Conservation (phyloP, 306 rosid species). For the Quercus robur region DNA sequence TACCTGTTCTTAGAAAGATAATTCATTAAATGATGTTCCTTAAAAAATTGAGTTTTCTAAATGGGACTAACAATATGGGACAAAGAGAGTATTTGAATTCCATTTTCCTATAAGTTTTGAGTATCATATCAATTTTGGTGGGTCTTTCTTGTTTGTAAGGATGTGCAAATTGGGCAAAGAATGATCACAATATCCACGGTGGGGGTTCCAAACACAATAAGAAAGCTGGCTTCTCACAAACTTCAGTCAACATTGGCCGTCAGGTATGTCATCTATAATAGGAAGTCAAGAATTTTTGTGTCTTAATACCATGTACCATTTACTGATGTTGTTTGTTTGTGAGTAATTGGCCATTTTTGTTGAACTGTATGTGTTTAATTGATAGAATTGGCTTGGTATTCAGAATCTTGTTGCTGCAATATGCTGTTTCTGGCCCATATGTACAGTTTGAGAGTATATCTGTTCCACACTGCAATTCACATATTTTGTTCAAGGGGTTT, state of each 20-base stretch:
- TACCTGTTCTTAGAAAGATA: too few species aligned
- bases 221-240: conserved; percentile 85
- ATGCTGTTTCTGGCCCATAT: background rate
- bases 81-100: background rate
- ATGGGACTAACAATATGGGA: too few species aligned
- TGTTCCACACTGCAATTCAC: conserved; percentile 3
- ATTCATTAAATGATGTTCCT: too few species aligned
- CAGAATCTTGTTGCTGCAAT: background rate
- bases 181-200: conserved; percentile 97
- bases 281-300: background rate
- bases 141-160: conserved; percentile 39
- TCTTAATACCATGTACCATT: background rate
- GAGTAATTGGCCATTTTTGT: conserved; percentile 16
- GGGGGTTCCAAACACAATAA: conserved; percentile 95
- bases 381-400: background rate
- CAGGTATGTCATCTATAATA: conserved; percentile 49
- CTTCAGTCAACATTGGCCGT: conserved; percentile 97
- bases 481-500: conserved; percentile 11
- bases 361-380: background rate
- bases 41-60: too few species aligned
- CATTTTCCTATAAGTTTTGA: conserved; percentile 9
- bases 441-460: conserved; percentile 2
- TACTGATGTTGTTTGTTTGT: background rate
- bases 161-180: conserved; percentile 93
- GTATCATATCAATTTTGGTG: conserved; percentile 7